Evolutionary conservation across 164 flowering plant species (phyloP).

Genomic region (Paratinospora sagittata): DNA sequence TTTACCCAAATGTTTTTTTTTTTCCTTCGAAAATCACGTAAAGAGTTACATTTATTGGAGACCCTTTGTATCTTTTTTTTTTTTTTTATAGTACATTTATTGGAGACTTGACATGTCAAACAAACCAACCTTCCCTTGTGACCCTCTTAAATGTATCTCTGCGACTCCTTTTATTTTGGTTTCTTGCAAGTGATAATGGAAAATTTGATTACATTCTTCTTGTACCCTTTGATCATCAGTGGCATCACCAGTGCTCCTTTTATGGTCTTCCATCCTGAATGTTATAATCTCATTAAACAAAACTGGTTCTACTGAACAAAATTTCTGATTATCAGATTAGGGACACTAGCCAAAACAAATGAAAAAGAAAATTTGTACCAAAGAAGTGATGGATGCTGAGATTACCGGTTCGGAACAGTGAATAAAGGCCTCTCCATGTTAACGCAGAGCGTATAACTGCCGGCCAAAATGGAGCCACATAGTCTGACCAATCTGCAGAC

Average conservation of each 20-base stretch:
- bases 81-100: too few relatives aligned
- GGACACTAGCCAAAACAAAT: neutral
- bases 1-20: too few relatives aligned
- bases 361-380: neutral
- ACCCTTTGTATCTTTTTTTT: too few relatives aligned
- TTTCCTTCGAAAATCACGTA: too few relatives aligned
- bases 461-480: slow-evolving; percentile 99
- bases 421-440: slow-evolving; percentile 81
- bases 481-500: slow-evolving; percentile 78
- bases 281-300: neutral
- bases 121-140: too few relatives aligned
- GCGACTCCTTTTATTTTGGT: slow-evolving; percentile 27
- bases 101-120: too few relatives aligned
- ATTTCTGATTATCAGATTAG: neutral
- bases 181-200: slow-evolving; percentile 78
- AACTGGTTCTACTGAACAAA: neutral
- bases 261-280: slow-evolving; percentile 81
- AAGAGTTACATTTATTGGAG: too few relatives aligned
- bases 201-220: slow-evolving; percentile 72
- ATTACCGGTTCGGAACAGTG: slow-evolving; percentile 67
- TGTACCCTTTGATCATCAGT: slow-evolving; percentile 82
- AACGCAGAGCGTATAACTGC: slow-evolving; percentile 82
- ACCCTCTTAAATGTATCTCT: too few relatives aligned
- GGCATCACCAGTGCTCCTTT: slow-evolving; percentile 89
- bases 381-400: neutral